phyloP scores from a whole-genome alignment of 495 filamentous ascomycete genomes.

The Friedmanniomyces simplex region DNA sequence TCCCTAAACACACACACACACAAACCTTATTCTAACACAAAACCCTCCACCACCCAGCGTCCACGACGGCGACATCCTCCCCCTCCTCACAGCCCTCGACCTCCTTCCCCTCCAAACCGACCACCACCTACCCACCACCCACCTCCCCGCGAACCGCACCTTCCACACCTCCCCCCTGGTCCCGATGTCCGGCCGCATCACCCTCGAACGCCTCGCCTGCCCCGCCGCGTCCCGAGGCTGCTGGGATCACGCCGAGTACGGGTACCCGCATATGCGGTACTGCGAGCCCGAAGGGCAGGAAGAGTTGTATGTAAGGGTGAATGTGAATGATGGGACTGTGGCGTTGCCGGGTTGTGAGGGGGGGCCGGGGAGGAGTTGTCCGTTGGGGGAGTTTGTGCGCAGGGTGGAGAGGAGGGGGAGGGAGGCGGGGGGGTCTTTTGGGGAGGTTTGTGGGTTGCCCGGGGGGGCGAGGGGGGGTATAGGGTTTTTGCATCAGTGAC shows the following conservation, averaged over 20 bases:
- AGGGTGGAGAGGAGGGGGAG: slow-evolving; percentile 30
- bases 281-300: slow-evolving; percentile 6
- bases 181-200: slow-evolving; percentile 50
- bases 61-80: slow-evolving; percentile 50
- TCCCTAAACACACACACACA: neutral
- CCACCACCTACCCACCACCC: slow-evolving; percentile 35
- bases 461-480: too few relatives aligned
- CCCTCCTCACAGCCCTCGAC: slow-evolving; percentile 45
- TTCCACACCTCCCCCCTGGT: slow-evolving; percentile 48
- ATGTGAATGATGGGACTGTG: slow-evolving; percentile 49
- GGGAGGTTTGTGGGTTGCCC: too few relatives aligned
- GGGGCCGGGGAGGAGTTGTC: slow-evolving; percentile 46
- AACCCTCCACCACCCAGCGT: slow-evolving; percentile 35
- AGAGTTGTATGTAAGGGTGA: slow-evolving; percentile 40
- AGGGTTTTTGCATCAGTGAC: too few relatives aligned
- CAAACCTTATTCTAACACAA: neutral
- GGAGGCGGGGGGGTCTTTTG: slow-evolving; percentile 35
- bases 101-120: slow-evolving; percentile 33
- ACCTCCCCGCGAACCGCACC: slow-evolving; percentile 33
- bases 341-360: slow-evolving; percentile 40
- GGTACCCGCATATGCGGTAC: slow-evolving; percentile 17
- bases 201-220: slow-evolving; percentile 45
- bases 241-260: slow-evolving; percentile 13
- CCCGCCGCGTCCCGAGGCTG: slow-evolving; percentile 11
- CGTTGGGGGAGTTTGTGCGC: slow-evolving; percentile 36